phyloP scores from a whole-genome alignment of 2,329 filamentous ascomycete genomes.

The Paradendryphiella salina region DNA sequence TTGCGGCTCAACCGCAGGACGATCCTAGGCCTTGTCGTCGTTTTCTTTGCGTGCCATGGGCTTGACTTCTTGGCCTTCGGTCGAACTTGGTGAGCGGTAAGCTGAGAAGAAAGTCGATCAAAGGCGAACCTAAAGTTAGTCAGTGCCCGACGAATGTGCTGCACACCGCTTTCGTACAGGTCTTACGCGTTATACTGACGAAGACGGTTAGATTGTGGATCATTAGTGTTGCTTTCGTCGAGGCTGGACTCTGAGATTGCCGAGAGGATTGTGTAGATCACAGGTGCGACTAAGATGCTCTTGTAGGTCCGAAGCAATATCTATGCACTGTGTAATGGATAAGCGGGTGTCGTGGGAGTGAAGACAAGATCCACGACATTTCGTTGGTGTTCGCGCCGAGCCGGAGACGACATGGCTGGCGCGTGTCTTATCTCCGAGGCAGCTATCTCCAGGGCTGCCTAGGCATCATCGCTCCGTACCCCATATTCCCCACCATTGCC shows the following conservation, averaged over 20 bases:
- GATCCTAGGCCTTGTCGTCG: constrained; percentile 9
- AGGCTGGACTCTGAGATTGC: constrained; percentile 3
- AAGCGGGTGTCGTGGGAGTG: neutral
- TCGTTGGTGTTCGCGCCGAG: neutral
- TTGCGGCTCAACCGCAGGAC: constrained; percentile 1
- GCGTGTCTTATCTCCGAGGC: constrained; percentile 15
- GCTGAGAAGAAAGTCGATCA: constrained; percentile 9
- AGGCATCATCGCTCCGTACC: constrained; percentile 10
- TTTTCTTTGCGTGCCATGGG: constrained; percentile 16
- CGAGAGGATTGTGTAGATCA: constrained; percentile 6
- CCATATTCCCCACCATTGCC: constrained; percentile 9
- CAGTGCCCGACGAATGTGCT: neutral
- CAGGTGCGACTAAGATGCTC: constrained; percentile 12
- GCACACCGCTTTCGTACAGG: neutral
- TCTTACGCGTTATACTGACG: constrained; percentile 2
- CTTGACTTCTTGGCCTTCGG: constrained; percentile 24
- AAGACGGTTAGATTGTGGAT: neutral
- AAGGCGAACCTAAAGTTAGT: neutral
- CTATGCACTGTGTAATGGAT: constrained; percentile 3
- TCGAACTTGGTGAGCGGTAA: constrained; percentile 5
- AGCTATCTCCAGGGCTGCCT: constrained; percentile 14
- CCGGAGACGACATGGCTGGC: too few species aligned
- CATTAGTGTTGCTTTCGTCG: neutral
- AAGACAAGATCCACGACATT: neutral
- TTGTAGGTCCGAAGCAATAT: constrained; percentile 15